Conservation (phyloP, 2,329 filamentous ascomycete genomes). For the Cucurbitaria berberidis region DNA sequence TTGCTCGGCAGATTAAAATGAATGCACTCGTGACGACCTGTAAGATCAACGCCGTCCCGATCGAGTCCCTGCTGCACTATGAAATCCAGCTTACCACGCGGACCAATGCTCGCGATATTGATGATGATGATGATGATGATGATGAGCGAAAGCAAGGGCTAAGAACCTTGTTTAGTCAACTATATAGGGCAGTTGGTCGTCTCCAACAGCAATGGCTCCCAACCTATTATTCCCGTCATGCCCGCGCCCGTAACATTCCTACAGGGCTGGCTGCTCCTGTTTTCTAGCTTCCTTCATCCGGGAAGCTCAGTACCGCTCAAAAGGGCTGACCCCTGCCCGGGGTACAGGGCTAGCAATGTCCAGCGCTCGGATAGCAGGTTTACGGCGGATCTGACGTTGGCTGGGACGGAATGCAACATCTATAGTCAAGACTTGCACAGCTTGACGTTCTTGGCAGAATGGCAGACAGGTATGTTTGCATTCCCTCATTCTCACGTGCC, state of each 20-base stretch:
- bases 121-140: too few relatives aligned
- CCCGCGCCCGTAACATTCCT: slow-evolving; percentile 30
- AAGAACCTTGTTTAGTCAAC: slow-evolving; percentile 32
- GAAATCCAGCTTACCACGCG: slow-evolving; percentile 9
- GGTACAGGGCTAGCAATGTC: slow-evolving; percentile 70
- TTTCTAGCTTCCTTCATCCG: slow-evolving; percentile 28
- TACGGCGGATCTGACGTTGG: slow-evolving; percentile 72
- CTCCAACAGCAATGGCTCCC: slow-evolving; percentile 28
- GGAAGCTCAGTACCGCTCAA: slow-evolving; percentile 27
- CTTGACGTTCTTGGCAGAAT: slow-evolving; percentile 64
- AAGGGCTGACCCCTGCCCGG: slow-evolving; percentile 60
- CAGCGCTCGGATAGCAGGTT: slow-evolving; percentile 59
- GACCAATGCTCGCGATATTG: slow-evolving; percentile 7
- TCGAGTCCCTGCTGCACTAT: slow-evolving; percentile 15
- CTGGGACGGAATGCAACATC: slow-evolving; percentile 67
- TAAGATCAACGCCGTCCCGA: slow-evolving; percentile 35
- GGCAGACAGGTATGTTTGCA: slow-evolving; percentile 60
- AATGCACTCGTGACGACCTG: slow-evolving; percentile 40
- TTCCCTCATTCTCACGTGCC: background rate
- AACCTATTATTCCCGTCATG: slow-evolving; percentile 26
- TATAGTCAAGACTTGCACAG: slow-evolving; percentile 63
- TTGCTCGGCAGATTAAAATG: slow-evolving; percentile 23
- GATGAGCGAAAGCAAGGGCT: slow-evolving; percentile 32
- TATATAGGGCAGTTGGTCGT: slow-evolving; percentile 42
- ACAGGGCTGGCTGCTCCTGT: slow-evolving; percentile 29